These are phyloP conservation scores for Datisca glomerata DNA, from an alignment of 306 rosid species.

Conservation along the genomic window DNA sequence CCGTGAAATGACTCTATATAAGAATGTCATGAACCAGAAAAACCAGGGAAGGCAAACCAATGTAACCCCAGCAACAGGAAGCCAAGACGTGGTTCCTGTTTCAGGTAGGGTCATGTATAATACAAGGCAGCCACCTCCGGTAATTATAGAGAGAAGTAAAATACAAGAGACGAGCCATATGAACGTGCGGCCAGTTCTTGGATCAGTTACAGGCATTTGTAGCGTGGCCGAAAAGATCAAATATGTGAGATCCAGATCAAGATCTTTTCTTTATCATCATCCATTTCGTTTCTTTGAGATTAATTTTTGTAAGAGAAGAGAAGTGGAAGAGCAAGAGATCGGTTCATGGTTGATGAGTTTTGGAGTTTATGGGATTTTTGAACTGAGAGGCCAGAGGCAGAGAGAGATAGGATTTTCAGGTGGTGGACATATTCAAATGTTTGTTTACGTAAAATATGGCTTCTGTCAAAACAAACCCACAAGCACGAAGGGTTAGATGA, in stretches of 20 bases:
- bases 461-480: too few relatives aligned
- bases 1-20: constrained; percentile 48
- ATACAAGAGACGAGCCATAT: constrained; percentile 37
- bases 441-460: constrained; percentile 26
- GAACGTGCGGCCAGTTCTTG: constrained; percentile 35
- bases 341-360: too few relatives aligned
- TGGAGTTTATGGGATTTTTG: constrained; percentile 1
- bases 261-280: constrained; percentile 19
- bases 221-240: constrained; percentile 13
- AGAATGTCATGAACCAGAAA: constrained; percentile 58
- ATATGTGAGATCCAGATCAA: neutral
- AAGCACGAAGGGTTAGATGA: too few relatives aligned
- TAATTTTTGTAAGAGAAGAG: too few relatives aligned
- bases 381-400: neutral
- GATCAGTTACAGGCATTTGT: constrained; percentile 46
- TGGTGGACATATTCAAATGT: constrained; percentile 22
- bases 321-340: too few relatives aligned
- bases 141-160: constrained; percentile 28
- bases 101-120: constrained; percentile 42
- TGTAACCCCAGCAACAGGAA: constrained; percentile 38
- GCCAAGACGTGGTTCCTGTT: constrained; percentile 24
- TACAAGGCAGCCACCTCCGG: constrained; percentile 56
- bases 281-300: constrained; percentile 32
- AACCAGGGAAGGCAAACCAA: constrained; percentile 80
- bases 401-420: constrained; percentile 14